Evolutionary conservation across 2,329 filamentous ascomycete species (phyloP).

Genomic region (Fusarium bulbicola): DNA sequence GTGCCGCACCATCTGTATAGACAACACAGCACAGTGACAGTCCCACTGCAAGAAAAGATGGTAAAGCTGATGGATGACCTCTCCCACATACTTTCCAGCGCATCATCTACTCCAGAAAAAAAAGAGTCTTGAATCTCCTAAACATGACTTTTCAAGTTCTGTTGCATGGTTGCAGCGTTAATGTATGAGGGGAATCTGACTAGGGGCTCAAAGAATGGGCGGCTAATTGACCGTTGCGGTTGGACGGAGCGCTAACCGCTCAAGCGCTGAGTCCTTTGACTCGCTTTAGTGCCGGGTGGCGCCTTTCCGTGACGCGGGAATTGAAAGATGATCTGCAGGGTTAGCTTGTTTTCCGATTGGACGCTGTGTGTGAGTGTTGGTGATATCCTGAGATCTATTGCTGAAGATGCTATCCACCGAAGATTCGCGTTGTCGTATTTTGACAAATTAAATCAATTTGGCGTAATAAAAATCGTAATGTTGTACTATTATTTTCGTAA

Average conservation of each 20-base stretch:
- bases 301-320: background rate
- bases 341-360: slow-evolving; percentile 15
- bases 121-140: background rate
- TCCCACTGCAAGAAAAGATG: background rate
- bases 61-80: background rate
- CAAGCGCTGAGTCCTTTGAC: slow-evolving; percentile 8
- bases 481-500: background rate
- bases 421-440: background rate
- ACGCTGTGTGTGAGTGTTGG: background rate
- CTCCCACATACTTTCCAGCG: background rate
- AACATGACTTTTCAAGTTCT: background rate
- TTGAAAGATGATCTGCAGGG: slow-evolving; percentile 23
- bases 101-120: background rate
- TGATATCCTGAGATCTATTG: slow-evolving; percentile 11
- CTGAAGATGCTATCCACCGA: background rate
- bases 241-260: slow-evolving; percentile 18
- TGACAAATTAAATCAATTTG: no score
- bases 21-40: slow-evolving; percentile 7
- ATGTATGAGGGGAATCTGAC: background rate
- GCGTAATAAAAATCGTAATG: background rate
- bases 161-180: background rate
- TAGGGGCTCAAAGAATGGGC: background rate
- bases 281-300: background rate
- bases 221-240: slow-evolving; percentile 14
- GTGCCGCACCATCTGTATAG: background rate